These are phyloP conservation scores for Curvularia verruculosa DNA, from an alignment of 2,329 filamentous ascomycete species.

Conservation along the genomic window DNA sequence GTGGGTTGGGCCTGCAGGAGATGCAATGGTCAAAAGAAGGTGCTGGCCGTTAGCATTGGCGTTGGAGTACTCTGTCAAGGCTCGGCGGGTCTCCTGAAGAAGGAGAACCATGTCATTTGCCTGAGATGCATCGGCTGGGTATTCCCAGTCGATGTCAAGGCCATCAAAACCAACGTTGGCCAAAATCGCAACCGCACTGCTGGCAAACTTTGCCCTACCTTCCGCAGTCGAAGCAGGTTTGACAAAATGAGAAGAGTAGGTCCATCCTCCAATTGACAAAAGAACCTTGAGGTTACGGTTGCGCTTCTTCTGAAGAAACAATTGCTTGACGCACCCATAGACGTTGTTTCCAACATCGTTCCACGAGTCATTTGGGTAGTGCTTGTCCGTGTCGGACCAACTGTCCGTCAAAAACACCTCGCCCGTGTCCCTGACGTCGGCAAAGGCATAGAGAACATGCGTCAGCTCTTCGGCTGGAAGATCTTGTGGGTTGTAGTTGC, in stretches of 20 bases:
- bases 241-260: constrained; percentile 47
- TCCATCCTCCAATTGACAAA: constrained; percentile 50
- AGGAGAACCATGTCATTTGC: constrained; percentile 45
- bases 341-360: constrained; percentile 49
- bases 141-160: constrained; percentile 49
- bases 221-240: constrained; percentile 39
- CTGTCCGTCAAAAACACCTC: constrained; percentile 48
- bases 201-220: constrained; percentile 43
- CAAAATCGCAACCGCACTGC: constrained; percentile 41
- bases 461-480: constrained; percentile 43
- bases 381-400: constrained; percentile 48
- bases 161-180: constrained; percentile 47
- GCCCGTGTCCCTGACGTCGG: constrained; percentile 46
- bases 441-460: constrained; percentile 49
- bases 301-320: constrained; percentile 45
- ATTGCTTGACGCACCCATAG: constrained; percentile 48
- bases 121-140: constrained; percentile 39
- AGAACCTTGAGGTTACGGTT: constrained; percentile 48
- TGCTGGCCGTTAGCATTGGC: constrained; percentile 49
- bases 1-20: constrained; percentile 52
- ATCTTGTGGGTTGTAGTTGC: constrained; percentile 46
- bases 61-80: constrained; percentile 51
- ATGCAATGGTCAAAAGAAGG: constrained; percentile 56
- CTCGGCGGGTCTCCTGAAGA: constrained; percentile 38
- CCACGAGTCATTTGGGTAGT: constrained; percentile 48